Base-by-base conservation (phyloP, 2,329 filamentous ascomycete species). In the Pestalotiopsis sp. region DNA sequence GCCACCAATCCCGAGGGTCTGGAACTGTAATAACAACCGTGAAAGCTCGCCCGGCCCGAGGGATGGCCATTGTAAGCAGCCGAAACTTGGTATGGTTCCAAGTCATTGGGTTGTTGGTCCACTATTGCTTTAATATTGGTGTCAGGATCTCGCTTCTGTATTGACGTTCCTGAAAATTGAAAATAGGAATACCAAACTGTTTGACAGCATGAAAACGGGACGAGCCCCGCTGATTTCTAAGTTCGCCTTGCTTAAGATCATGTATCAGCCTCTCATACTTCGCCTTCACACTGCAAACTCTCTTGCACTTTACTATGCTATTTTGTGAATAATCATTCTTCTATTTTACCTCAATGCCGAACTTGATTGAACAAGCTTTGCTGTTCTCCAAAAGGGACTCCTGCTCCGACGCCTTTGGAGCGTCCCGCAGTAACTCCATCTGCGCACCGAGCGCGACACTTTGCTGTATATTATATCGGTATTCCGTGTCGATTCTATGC, bases 321-420 rank as follows among this genome's bases (percentile, higher is more conserved):
- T 31, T 31, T 6, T 31, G 7, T 9, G 31, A 31, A 31, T 31
- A 9, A 31, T 31, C 7, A 31, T 31, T 31, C 7, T 6, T 31
- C 31, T 9, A 31, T 9, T 2, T 31, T 6, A 45, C 14, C 41
- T n/a, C 14, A 38, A 38, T 41, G 41, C 59, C 65, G 9, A 25
- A 45, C 23, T 23, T 58, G 27, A 25, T 39, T 9, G 56, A 23
- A 14, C 2, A 17, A 12, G 12, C 25, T 13, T 25, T 25, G 13
- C 20, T 60, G 4, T 59, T 59, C 12, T 36, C 36, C 11, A 58
- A 58, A 27, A 59, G 65, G 41, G 65, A 59, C 65, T 36, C 52
- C 7, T 66, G 65, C 11, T 66, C 52, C 1, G 65, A 66, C 5
- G 64, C 38, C 3, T 59, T 66, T 25, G 64, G 64, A 9, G 14